Evolutionary conservation across 495 filamentous ascomycete species (phyloP).

Genomic region (Hypoxylon perforatum): DNA sequence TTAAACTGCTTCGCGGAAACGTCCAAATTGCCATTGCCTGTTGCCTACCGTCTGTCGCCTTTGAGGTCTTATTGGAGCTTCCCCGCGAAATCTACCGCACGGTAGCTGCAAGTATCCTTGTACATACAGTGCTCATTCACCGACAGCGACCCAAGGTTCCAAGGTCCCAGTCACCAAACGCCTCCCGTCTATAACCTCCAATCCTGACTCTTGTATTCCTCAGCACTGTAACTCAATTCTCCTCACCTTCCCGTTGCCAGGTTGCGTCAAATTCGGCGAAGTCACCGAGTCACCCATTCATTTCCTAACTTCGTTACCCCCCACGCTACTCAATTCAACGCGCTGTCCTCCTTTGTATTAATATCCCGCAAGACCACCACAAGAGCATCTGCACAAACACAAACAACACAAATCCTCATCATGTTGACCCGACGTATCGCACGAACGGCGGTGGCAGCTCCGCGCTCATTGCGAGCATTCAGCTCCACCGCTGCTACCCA

Average conservation of each 20-base stretch:
- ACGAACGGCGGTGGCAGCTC: slow-evolving; percentile 57
- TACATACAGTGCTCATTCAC: slow-evolving; percentile 18
- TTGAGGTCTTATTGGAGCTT: slow-evolving; percentile 23
- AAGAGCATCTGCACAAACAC: not conserved
- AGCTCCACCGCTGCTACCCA: slow-evolving; percentile 63
- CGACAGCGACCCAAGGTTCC: not conserved
- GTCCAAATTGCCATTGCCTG: slow-evolving; percentile 27
- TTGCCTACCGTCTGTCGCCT: not conserved
- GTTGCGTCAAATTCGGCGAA: slow-evolving; percentile 39
- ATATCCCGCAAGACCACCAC: slow-evolving; percentile 12
- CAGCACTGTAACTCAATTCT: slow-evolving; percentile 41
- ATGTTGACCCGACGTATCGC: slow-evolving; percentile 54
- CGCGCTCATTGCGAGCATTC: slow-evolving; percentile 68
- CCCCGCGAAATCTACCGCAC: slow-evolving; percentile 35
- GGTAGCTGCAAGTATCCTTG: slow-evolving; percentile 21
- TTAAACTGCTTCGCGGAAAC: slow-evolving; percentile 32
- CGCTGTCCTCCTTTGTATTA: not conserved
- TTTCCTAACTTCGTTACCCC: slow-evolving; percentile 18
- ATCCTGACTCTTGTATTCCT: slow-evolving; percentile 38
- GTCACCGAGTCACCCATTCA: slow-evolving; percentile 15
- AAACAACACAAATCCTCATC: slow-evolving; percentile 13
- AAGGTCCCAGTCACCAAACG: slow-evolving; percentile 5
- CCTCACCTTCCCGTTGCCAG: slow-evolving; percentile 36
- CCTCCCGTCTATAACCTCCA: slow-evolving; percentile 24
- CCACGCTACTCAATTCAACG: slow-evolving; percentile 9